Conservation (phyloP, 2,329 filamentous ascomycete genomes). For the Didymellaceae sp. region DNA sequence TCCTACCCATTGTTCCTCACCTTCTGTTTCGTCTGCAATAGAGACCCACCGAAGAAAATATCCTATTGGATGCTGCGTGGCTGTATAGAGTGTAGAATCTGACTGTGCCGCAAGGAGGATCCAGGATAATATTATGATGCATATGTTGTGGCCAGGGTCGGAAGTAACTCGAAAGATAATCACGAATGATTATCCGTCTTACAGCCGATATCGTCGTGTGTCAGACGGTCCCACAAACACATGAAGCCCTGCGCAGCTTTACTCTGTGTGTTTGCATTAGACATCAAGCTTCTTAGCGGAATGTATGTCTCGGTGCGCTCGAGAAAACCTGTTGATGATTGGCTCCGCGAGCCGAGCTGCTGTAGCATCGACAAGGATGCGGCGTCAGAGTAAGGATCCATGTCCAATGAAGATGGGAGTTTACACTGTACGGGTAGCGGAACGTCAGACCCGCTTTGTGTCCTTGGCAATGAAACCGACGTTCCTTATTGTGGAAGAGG, state of each 20-base stretch:
- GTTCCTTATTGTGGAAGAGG: background rate
- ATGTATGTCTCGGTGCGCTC: no score
- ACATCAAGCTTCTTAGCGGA: no score
- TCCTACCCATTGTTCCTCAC: background rate
- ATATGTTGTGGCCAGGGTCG: background rate
- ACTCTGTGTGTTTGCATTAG: no score
- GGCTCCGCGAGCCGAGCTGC: background rate
- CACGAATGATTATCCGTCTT: background rate
- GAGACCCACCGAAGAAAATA: background rate
- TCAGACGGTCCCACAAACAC: background rate
- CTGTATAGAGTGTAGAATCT: background rate
- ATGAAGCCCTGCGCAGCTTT: no score
- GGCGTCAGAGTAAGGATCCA: background rate
- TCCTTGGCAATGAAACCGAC: background rate
- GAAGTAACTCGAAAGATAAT: background rate
- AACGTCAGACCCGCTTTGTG: background rate
- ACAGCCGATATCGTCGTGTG: background rate
- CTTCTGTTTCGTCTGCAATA: background rate
- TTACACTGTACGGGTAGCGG: background rate
- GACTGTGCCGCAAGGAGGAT: slow-evolving; percentile 3
- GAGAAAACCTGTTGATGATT: no score
- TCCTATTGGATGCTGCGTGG: background rate
- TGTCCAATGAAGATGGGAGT: background rate
- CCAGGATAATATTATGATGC: background rate
- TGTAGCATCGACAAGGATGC: background rate